phyloP scores from a whole-genome alignment of 352 stramenopile genomes.

The Phytophthora cactorum region DNA sequence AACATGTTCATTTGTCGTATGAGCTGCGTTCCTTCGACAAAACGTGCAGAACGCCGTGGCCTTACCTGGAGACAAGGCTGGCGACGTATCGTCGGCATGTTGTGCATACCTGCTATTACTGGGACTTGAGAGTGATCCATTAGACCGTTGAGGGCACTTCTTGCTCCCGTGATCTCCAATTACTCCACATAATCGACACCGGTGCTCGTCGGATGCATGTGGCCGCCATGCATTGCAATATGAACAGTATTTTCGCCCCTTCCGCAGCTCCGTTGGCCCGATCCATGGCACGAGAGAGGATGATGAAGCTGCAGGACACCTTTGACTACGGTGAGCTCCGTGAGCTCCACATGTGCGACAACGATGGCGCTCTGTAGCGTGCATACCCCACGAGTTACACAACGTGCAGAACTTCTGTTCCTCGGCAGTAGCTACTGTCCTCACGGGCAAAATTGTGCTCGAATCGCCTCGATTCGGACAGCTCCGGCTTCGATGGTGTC shows the following conservation, averaged over 20 bases:
- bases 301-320: conserved; percentile 37
- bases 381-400: conserved; percentile 57
- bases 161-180: conserved; percentile 70
- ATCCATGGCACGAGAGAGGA: conserved; percentile 46
- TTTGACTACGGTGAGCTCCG: conserved; percentile 64
- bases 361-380: conserved; percentile 64
- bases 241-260: conserved; percentile 62
- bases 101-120: conserved; percentile 22
- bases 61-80: conserved; percentile 16
- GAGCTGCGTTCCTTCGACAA: conserved; percentile 62
- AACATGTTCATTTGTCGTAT: conserved; percentile 61
- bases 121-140: conserved; percentile 7
- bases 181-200: conserved; percentile 67
- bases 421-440: conserved; percentile 8
- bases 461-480: conserved; percentile 41
- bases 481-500: conserved; percentile 66
- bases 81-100: conserved; percentile 31
- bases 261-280: conserved; percentile 40
- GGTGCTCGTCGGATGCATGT: conserved; percentile 67
- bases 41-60: conserved; percentile 56
- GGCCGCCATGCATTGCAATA: conserved; percentile 58
- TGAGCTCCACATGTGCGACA: conserved; percentile 63
- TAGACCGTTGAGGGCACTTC: conserved; percentile 48
- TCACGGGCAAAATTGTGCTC: neutral
- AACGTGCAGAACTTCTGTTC: conserved; percentile 66